Percentiles rank a stretch among this genome's conserved stretches.
Evolutionary conservation across 2,329 filamentous ascomycete species (phyloP).

Genomic region (Ophiocordyceps camponoti-saundersi): DNA sequence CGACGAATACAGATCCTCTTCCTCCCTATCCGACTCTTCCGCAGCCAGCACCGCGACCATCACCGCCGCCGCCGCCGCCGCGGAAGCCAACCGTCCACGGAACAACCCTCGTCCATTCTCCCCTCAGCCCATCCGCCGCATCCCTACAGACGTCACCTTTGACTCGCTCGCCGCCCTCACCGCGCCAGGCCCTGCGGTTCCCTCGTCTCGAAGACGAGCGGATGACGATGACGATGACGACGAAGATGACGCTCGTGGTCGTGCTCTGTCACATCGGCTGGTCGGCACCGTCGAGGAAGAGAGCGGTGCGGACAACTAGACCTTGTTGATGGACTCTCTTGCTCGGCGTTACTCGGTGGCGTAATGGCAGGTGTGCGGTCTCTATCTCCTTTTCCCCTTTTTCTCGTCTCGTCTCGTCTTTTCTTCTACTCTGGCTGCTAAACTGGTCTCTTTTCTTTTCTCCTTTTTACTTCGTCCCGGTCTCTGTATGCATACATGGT

Average conservation of each 20-base stretch:
- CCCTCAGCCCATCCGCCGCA: conserved; percentile 31
- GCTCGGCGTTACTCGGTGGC: neutral
- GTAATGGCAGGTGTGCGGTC: neutral
- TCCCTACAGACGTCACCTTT: conserved; percentile 22
- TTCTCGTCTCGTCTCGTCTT: neutral
- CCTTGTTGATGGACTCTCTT: neutral
- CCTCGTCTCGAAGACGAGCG: neutral
- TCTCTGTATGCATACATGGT: neutral
- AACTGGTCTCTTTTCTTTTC: neutral
- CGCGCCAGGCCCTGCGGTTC: neutral
- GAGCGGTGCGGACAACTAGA: conserved; percentile 4
- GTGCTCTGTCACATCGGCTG: neutral
- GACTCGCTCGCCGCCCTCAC: conserved; percentile 17
- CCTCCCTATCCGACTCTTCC: conserved; percentile 32
- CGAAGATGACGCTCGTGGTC: neutral
- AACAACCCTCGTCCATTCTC: conserved; percentile 42
- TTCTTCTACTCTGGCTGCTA: neutral
- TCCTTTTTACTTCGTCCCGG: neutral
- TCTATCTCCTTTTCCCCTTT: neutral
- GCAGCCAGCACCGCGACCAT: conserved; percentile 1
- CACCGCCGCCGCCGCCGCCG: neutral
- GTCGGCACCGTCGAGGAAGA: neutral
- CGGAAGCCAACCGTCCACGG: conserved; percentile 12
- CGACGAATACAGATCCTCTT: neutral
- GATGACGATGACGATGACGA: neutral